A percentile compares a stretch with the other conserved stretches of the same genome.
Conservation (phyloP, 768 basidiomycete genomes). For the Auricularia cornea region DNA sequence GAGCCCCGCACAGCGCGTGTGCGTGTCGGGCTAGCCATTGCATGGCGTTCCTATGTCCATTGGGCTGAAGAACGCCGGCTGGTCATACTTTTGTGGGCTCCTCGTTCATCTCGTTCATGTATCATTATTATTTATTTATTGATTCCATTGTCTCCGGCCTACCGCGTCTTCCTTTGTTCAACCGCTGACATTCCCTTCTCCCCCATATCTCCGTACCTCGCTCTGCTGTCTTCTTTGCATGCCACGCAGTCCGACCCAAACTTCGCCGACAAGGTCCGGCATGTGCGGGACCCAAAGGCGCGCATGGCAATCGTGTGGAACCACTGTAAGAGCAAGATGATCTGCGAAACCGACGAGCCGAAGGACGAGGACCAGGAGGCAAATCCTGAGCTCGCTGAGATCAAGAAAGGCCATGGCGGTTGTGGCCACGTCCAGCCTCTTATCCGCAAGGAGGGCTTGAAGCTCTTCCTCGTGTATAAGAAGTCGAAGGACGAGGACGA, state of each 20-base stretch:
- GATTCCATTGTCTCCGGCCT: conserved; percentile 1
- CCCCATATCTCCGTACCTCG: conserved; percentile 39
- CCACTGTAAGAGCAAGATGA: conserved; percentile 80
- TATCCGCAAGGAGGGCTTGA: conserved; percentile 89
- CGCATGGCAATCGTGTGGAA: conserved; percentile 83
- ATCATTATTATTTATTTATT: conserved; percentile 2
- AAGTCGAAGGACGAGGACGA: conserved; percentile 92
- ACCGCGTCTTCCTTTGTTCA: no score
- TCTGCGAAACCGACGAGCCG: conserved; percentile 82
- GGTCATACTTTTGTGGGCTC: conserved; percentile 12
- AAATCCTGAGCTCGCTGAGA: conserved; percentile 59
- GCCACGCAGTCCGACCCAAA: conserved; percentile 66
- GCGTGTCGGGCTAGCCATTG: conserved; percentile 32
- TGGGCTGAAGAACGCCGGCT: neutral
- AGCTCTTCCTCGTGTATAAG: conserved; percentile 92
- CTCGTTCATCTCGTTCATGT: conserved; percentile 21
- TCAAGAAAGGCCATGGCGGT: conserved; percentile 91
- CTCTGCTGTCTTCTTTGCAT: conserved; percentile 15
- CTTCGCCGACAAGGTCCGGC: conserved; percentile 82
- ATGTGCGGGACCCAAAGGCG: conserved; percentile 76
- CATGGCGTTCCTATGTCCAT: neutral
- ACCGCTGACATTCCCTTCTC: conserved; percentile 56
- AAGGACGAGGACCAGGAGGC: conserved; percentile 74
- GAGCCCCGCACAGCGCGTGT: conserved; percentile 37
- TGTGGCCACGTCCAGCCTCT: conserved; percentile 89